Evolutionary conservation across 202 grass and related monocot species (phyloP), one percentile per base, ranked within the genome.

Genomic region (Schoenoplectus tabernaemontani): DNA sequence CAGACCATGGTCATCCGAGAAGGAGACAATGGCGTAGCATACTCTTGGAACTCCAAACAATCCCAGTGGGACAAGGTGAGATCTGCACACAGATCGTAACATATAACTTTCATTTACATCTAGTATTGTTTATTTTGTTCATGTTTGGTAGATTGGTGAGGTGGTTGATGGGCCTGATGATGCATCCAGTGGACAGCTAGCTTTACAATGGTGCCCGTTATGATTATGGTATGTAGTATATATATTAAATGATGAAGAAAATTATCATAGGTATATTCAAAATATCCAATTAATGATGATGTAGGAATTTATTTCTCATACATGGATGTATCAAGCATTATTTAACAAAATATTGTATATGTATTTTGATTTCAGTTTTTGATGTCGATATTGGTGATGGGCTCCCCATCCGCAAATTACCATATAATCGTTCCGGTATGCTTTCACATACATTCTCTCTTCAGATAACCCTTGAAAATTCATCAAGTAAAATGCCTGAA

Each of bases 341-440:
- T 56, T 30, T 75, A 75, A 75, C 9, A 26, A 47, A 24, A 9
- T 77, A 17, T 2, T 43, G 20, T 66, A 78, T 63, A 16, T 83
- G 37, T 8, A 72, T 72, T 42, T 54, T 75, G 43, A 56, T 36
- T 87, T 51, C 82, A 99, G 96, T 99, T 86, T 99, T 99, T 86
- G 89, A 93, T 85, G 96, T 99, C 84, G 96, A 99, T 78, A 99
- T 99, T 89, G 96, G 88, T 78, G 96, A 99, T 85, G 96, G 96
- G 62, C 89, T 96, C 61, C 96, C 96, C 11, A 84, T 91, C 43
- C 56, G 96, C 30, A 99, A 99, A 78, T 83, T 99, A 20, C 96
- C 96, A 33, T 99, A 96, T 84, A 99, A 99, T 75, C 78, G 77
- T 65, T 87, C 92, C 88, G 96, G 96, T 99, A 89, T 75, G 43